A percentile compares a stretch with the other conserved stretches of the same genome.
These are phyloP conservation scores for Xanthoconium purpureum DNA, from an alignment of 768 basidiomycete species.

Conservation along the genomic window DNA sequence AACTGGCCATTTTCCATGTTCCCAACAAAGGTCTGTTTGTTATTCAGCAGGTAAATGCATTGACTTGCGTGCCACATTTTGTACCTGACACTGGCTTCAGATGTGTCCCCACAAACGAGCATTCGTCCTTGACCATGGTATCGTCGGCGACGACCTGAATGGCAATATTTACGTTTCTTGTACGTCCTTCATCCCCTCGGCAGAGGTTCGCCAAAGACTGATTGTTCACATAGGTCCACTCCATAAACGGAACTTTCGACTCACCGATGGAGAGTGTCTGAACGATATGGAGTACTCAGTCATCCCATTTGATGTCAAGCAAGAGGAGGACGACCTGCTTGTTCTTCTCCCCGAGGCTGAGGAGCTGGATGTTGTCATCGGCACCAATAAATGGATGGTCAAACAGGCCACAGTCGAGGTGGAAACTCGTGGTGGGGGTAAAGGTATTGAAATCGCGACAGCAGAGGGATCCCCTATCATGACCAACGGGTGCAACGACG, in stretches of 20 bases:
- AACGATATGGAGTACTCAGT: constrained; percentile 60
- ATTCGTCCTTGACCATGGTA: constrained; percentile 67
- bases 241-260: constrained; percentile 64
- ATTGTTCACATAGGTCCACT: constrained; percentile 44
- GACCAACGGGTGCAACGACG: not conserved
- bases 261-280: constrained; percentile 54
- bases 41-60: constrained; percentile 58
- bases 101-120: constrained; percentile 54
- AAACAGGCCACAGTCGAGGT: constrained; percentile 48
- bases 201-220: not conserved
- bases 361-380: constrained; percentile 59
- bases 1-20: constrained; percentile 67
- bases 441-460: constrained; percentile 37
- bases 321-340: constrained; percentile 41
- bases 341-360: constrained; percentile 50
- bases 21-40: constrained; percentile 58
- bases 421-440: constrained; percentile 24
- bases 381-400: constrained; percentile 64
- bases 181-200: constrained; percentile 23
- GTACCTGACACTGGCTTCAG: constrained; percentile 16
- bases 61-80: not conserved
- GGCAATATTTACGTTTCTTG: constrained; percentile 52
- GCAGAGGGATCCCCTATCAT: not conserved
- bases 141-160: constrained; percentile 60
- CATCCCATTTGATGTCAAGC: constrained; percentile 56